Evolutionary conservation across 2,329 filamentous ascomycete genomes (phyloP), one percentile per base, ranked within the genome.

Genomic region (Aspergillus thermomutatus): DNA sequence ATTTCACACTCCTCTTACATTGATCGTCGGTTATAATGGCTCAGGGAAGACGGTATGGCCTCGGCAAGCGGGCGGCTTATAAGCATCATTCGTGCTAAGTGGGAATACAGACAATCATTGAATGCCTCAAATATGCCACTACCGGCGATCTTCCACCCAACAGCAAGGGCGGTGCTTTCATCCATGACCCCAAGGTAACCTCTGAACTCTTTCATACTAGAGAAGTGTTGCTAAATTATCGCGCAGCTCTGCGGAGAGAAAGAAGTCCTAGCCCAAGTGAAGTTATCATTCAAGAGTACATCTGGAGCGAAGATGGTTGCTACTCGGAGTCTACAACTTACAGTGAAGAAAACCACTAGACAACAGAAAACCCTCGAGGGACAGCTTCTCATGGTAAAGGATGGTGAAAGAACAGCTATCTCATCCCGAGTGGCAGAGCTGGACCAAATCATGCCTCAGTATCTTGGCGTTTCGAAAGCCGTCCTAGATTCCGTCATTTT

Each of bases 11-110:
- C 95, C 94, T 26, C 82, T 99, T 55, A 99, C 94, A 11, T 83
- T 99, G 60, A 99, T 99, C 65, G 95, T 99, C 57, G 94, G 94
- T 57, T 91, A 92, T 76, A 99, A 99, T 78, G 94, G 94, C 54
- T 97, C 93, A 1, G 94, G 94, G 60, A 99, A 99, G 79, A 99
- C 94, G 9, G 82, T 84, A 76, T 47, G 73, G 61, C n/a, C 28
- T n/a, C 21, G 47, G n/a, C 37, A 43, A 19, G 41, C 7, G 10
- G 28, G 5, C 25, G 23, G 23, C n/a, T 41, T 11, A 5, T 25
- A 28, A n/a, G 10, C 6, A 10, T 17, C 9, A 11, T 11, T 6
- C n/a, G 4, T 8, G 52, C 58, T 69, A 52, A 54, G 49, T 10
- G 34, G 37, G 37, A 23, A 19, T 54, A 34, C 55, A 84, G 79